phyloP scores from a whole-genome alignment of 2,329 filamentous ascomycete species.

The Penicillium polonicum region DNA sequence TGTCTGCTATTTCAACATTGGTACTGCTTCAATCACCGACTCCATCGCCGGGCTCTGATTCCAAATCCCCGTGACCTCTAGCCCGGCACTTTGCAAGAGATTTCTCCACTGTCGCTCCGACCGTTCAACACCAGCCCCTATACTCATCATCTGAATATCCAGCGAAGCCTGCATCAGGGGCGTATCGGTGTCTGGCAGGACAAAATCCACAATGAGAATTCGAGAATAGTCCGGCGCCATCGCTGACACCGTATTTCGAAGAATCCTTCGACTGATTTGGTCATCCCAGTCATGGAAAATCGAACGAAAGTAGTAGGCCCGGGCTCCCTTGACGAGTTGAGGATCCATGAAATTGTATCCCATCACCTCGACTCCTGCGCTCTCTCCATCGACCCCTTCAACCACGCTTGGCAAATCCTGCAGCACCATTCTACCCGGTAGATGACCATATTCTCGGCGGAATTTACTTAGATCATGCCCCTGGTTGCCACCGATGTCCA shows the following conservation, averaged over 20 bases:
- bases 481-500: constrained; percentile 46
- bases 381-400: constrained; percentile 4
- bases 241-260: constrained; percentile 33
- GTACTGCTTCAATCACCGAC: constrained; percentile 31
- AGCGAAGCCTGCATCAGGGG: constrained; percentile 31
- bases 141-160: constrained; percentile 43
- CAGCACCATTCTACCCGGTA: constrained; percentile 38
- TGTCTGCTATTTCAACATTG: neutral
- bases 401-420: constrained; percentile 42
- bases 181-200: constrained; percentile 32
- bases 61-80: constrained; percentile 34
- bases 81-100: constrained; percentile 28
- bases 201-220: constrained; percentile 39
- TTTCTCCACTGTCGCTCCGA: constrained; percentile 35
- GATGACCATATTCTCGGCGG: constrained; percentile 30
- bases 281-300: constrained; percentile 44
- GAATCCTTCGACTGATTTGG: constrained; percentile 32
- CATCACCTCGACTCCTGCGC: constrained; percentile 30
- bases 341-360: constrained; percentile 35
- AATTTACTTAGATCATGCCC: constrained; percentile 41
- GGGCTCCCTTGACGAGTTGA: constrained; percentile 36
- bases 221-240: constrained; percentile 34
- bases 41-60: constrained; percentile 28
- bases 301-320: constrained; percentile 38
- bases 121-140: constrained; percentile 35